Conservation (phyloP, 2,329 filamentous ascomycete species). For the Penicillium hesseltinei region DNA sequence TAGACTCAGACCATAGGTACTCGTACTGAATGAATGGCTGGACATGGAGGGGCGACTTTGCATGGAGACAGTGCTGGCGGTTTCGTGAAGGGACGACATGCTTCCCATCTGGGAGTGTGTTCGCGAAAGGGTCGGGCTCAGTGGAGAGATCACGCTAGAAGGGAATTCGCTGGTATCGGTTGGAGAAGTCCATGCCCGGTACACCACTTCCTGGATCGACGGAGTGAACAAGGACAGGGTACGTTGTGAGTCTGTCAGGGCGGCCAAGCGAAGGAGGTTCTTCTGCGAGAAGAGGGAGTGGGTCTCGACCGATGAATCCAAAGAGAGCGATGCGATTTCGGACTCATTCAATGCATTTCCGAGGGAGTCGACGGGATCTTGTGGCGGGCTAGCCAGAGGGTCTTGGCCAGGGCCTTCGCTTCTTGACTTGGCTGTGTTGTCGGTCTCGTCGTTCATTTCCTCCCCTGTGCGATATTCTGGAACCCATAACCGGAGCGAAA, state of each 20-base stretch:
- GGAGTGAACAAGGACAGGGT: conserved; percentile 91
- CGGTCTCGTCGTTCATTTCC: conserved; percentile 53
- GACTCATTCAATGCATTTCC: conserved; percentile 74
- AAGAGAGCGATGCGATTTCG: conserved; percentile 71
- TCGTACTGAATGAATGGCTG: conserved; percentile 38
- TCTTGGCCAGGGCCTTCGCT: conserved; percentile 66
- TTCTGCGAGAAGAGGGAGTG: conserved; percentile 94
- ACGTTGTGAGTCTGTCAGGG: conserved; percentile 81
- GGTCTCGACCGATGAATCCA: conserved; percentile 76
- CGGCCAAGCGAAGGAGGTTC: conserved; percentile 79
- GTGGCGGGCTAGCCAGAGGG: conserved; percentile 75
- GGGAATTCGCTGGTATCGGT: conserved; percentile 65
- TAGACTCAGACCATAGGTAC: conserved; percentile 41
- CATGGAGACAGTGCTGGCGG: conserved; percentile 63
- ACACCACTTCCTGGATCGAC: conserved; percentile 83
- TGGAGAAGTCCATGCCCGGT: conserved; percentile 84
- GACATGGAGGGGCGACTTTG: conserved; percentile 56
- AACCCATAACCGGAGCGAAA: conserved; percentile 86
- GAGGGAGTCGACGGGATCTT: conserved; percentile 77
- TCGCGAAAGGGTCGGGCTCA: conserved; percentile 56
- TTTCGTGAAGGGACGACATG: conserved; percentile 68
- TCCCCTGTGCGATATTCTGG: conserved; percentile 76
- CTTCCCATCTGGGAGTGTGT: conserved; percentile 64
- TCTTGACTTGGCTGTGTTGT: conserved; percentile 44
- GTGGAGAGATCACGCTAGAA: conserved; percentile 40